Base-by-base conservation (phyloP, 208 protist species). In the Leishmania amazonensis region DNA sequence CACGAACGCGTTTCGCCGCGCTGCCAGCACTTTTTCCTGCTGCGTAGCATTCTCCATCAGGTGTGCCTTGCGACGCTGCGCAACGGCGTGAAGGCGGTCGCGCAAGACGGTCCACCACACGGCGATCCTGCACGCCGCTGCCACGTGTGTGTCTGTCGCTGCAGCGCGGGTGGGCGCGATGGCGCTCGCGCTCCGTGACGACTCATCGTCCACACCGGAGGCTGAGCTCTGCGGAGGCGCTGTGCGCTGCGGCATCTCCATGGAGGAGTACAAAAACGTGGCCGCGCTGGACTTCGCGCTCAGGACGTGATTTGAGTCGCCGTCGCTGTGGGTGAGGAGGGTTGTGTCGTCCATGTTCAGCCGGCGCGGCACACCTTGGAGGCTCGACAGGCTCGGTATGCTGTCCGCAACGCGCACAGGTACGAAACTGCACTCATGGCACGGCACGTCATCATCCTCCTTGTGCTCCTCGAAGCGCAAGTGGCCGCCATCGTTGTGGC, bases 1-100 rank as follows among this genome's bases (percentile, higher is more conserved):
- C n/a, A 93, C 64, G 51, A 90, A 90, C 17, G 68, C 71, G 28
- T 58, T 35, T 7, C 89, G 79, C 1, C 90, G 88, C 21, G 62
- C 78, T 76, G 81, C 83, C 7, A 86, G 45, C 70, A 91, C 88
- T 0, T 68, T 28, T 40, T 65, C 54, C 28, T 81, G 79, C 79
- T 90, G 90, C 54, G 35, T 51, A 17, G n/a, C 75, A 53, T 76
- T 83, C 31, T 80, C 68, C 15, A n/a, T 47, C n/a, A 49, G 85
- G 45, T 85, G 80, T 45, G 58, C 49, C n/a, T 51, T 53, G 62
- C 49, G 75, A 47, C 75, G 77, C 64, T 85, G 78, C 2, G 79
- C 78, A 45, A 31, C 76, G 28, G 79, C 53, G 47, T 67, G 47
- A 53, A 76, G 80, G 21, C 80, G 79, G 35, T 71, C 70, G n/a